Evolutionary conservation across 495 filamentous ascomycete species (phyloP).

Genomic region (Xylaria sp.): DNA sequence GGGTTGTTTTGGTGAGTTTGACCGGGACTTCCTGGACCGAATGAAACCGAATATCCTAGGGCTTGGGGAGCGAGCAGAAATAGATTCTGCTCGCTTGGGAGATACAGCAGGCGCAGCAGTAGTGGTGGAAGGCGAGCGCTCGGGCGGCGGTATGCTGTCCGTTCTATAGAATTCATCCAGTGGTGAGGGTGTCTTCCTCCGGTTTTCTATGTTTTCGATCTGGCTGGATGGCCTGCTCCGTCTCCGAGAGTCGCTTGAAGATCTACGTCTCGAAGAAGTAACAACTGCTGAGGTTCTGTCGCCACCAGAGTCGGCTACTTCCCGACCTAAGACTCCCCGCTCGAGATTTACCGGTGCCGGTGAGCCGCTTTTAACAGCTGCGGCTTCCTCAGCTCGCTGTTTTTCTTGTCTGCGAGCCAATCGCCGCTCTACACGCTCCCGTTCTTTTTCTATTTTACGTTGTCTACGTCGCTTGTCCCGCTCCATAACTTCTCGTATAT

Average conservation of each 20-base stretch:
- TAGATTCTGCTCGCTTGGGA: slow-evolving; percentile 18
- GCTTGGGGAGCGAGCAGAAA: slow-evolving; percentile 35
- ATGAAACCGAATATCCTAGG: slow-evolving; percentile 42
- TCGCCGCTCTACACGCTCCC: slow-evolving; percentile 71
- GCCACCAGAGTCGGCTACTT: slow-evolving; percentile 52
- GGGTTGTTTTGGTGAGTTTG: slow-evolving; percentile 42
- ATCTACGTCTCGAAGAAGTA: slow-evolving; percentile 53
- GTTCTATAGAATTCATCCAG: slow-evolving; percentile 50
- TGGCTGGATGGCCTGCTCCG: slow-evolving; percentile 27
- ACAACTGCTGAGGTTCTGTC: slow-evolving; percentile 52
- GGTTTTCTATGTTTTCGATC: slow-evolving; percentile 30
- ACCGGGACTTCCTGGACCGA: slow-evolving; percentile 47
- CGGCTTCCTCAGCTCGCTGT: slow-evolving; percentile 57
- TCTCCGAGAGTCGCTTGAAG: slow-evolving; percentile 39
- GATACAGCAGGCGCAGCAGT: slow-evolving; percentile 23
- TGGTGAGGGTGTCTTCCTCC: slow-evolving; percentile 35
- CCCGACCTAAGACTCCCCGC: slow-evolving; percentile 61
- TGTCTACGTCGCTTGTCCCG: slow-evolving; percentile 80
- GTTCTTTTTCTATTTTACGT: slow-evolving; percentile 72
- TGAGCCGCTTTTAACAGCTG: slow-evolving; percentile 49
- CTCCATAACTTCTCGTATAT: slow-evolving; percentile 83
- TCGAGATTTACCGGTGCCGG: slow-evolving; percentile 61
- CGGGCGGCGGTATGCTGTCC: slow-evolving; percentile 39
- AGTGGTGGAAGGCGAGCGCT: slow-evolving; percentile 32
- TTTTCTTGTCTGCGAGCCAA: slow-evolving; percentile 74